These are phyloP conservation scores for Lactarius tabidus DNA, from an alignment of 768 basidiomycete genomes.

Conservation along the genomic window DNA sequence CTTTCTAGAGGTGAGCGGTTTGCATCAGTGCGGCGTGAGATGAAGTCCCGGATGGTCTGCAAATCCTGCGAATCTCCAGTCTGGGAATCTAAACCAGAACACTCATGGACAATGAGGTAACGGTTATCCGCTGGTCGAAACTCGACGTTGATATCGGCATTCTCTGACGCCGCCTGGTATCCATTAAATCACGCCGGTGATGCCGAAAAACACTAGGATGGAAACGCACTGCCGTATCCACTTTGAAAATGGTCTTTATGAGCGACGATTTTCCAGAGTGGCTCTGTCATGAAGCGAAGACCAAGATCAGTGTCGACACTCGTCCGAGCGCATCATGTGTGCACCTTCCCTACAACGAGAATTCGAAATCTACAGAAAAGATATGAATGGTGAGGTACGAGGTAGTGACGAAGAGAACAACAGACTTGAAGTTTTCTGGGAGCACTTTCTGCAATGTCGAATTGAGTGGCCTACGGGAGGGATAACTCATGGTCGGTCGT, in stretches of 20 bases:
- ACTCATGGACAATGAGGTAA: neutral
- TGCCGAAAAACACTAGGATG: too few relatives aligned
- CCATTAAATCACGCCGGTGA: too few relatives aligned
- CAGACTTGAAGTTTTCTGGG: slow-evolving; percentile 6
- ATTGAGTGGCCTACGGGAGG: too few relatives aligned
- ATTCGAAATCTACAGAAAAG: slow-evolving; percentile 10
- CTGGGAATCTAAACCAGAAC: neutral
- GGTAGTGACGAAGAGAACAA: too few relatives aligned
- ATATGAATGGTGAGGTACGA: neutral
- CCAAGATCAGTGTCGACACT: neutral
- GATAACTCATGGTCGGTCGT: too few relatives aligned
- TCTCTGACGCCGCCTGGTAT: too few relatives aligned
- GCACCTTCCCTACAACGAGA: slow-evolving; percentile 15
- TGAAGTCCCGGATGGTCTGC: neutral
- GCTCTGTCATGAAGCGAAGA: neutral
- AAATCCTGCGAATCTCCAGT: neutral
- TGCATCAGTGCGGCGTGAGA: neutral
- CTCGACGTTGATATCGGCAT: neutral
- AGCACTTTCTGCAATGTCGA: slow-evolving; percentile 1
- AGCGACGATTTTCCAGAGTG: slow-evolving; percentile 17
- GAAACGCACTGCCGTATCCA: slow-evolving; percentile 7
- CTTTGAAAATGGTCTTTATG: neutral
- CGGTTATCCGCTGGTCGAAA: neutral
- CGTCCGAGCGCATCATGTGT: neutral
- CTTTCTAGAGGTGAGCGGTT: neutral